A percentile compares a stretch with the other conserved stretches of the same genome.
phyloP scores from a whole-genome alignment of 2,329 filamentous ascomycete genomes.

The Trichophyton schoenleinii region DNA sequence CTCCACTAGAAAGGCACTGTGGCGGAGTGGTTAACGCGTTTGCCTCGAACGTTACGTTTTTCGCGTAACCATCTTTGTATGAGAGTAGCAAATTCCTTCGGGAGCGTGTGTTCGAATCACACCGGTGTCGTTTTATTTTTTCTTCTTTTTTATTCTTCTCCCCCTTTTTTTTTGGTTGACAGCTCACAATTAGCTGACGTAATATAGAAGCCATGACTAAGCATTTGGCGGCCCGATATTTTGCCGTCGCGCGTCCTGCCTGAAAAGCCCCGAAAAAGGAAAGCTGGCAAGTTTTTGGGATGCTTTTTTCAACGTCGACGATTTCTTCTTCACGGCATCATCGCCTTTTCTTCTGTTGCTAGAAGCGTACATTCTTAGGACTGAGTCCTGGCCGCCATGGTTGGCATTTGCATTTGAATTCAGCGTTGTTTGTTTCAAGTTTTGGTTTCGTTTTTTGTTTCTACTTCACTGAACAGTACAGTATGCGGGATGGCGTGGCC shows the following conservation, averaged over 20 bases:
- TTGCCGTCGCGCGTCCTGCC: background rate
- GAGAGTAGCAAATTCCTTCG: slow-evolving; percentile 2
- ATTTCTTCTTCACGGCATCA: background rate
- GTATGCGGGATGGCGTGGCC: background rate
- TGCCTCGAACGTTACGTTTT: background rate
- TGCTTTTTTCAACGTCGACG: background rate
- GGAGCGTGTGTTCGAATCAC: slow-evolving; percentile 1
- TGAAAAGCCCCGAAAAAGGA: background rate
- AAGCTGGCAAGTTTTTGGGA: slow-evolving; percentile 1
- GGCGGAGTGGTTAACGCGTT: slow-evolving; percentile 4
- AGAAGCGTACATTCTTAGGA: background rate
- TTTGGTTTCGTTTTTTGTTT: background rate
- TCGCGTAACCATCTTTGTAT: background rate
- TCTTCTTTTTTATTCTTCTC: background rate
- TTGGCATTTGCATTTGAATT: slow-evolving; percentile 2
- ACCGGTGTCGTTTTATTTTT: background rate
- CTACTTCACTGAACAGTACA: background rate
- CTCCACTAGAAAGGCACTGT: slow-evolving; percentile 1
- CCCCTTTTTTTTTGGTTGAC: too few species aligned
- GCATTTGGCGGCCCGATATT: background rate
- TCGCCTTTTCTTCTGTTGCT: background rate
- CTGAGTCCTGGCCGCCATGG: background rate
- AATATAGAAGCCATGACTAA: too few species aligned
- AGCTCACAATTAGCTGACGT: too few species aligned
- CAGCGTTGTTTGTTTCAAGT: slow-evolving; percentile 2